Base-by-base conservation (phyloP, 495 filamentous ascomycete species). In the Paragyromitra xinjiangensis region DNA sequence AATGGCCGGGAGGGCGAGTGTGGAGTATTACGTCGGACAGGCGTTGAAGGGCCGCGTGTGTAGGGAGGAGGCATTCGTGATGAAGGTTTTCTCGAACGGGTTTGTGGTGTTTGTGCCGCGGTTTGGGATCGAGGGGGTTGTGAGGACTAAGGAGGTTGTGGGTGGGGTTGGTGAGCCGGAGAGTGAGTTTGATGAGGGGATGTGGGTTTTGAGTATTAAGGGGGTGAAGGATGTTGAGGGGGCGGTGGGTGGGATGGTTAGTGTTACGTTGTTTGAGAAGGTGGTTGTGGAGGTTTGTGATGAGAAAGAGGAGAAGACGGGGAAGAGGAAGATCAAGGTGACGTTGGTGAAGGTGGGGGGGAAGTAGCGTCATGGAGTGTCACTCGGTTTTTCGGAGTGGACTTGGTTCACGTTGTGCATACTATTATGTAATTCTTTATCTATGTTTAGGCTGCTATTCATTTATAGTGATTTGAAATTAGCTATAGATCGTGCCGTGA, bases 21-120 rank as follows among this genome's bases (percentile, higher is more conserved):
- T 98, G 72, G 94, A 97, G 78, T 99, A 97, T 84, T 98, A 98
- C 83, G 95, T 99, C 7, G 95, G 95, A 0, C 95, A 98, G 84
- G 93, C 94, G 2, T 89, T 98, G 44, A 95, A 95, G 84, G 93
- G 93, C 14, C 89, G 91, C 50, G 89, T 93, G 9, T 80, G 81
- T 5, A 90, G 92, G 67, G 94, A 97, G 84, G 94, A 98, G 66
- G 95, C 92, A 3, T 98, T 96, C 82, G 90, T 98, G 26, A 97
- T 99, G 92, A 92, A 92, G 83, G 91, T 99, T 22, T 98, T 99
- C 82, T 93, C 92, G 79, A 99, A 99, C 83, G 95, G 95, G 4
- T 94, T 97, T 73, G 95, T 97, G 3, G 94, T 98, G 3, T 94
- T 98, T 78, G 94, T 98, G 51, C 95, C 95, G 1, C 85, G 93